Percentiles rank a stretch among this genome's conserved stretches.
phyloP scores from a whole-genome alignment of 108 stramenopile species.

The Fistulifera pelliculosa region DNA sequence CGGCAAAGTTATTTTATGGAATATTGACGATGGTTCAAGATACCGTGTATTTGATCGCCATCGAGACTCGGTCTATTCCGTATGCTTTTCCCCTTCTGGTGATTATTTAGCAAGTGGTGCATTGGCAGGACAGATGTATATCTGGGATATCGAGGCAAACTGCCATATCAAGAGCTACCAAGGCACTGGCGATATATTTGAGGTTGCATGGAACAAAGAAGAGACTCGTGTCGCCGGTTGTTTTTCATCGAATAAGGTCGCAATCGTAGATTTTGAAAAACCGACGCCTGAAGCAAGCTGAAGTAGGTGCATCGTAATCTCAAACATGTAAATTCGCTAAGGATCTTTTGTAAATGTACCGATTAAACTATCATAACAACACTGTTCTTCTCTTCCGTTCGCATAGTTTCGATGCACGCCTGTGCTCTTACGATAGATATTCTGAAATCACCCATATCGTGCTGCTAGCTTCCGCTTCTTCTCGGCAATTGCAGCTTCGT shows the following conservation, averaged over 20 bases:
- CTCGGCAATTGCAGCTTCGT: constrained; percentile 61
- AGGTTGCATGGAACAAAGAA: constrained; percentile 91
- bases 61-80: constrained; percentile 82
- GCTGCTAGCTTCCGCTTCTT: constrained; percentile 75
- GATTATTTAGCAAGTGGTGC: constrained; percentile 78
- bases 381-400: too few species aligned
- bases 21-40: constrained; percentile 74
- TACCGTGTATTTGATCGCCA: constrained; percentile 74
- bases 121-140: constrained; percentile 82
- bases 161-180: constrained; percentile 75
- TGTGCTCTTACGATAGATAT: too few species aligned
- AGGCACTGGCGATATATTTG: constrained; percentile 88
- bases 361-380: too few species aligned
- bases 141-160: constrained; percentile 82
- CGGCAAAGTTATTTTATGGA: constrained; percentile 91
- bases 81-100: constrained; percentile 84
- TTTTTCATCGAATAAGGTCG: constrained; percentile 83
- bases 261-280: constrained; percentile 67
- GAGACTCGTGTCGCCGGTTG: constrained; percentile 84
- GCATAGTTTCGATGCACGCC: too few species aligned
- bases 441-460: constrained; percentile 69
- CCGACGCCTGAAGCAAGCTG: not conserved
- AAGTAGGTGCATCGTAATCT: too few species aligned
- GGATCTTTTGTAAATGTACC: too few species aligned
- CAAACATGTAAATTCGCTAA: too few species aligned